phyloP scores from a whole-genome alignment of 805 yeast species.

The Candida qinlingensis region DNA sequence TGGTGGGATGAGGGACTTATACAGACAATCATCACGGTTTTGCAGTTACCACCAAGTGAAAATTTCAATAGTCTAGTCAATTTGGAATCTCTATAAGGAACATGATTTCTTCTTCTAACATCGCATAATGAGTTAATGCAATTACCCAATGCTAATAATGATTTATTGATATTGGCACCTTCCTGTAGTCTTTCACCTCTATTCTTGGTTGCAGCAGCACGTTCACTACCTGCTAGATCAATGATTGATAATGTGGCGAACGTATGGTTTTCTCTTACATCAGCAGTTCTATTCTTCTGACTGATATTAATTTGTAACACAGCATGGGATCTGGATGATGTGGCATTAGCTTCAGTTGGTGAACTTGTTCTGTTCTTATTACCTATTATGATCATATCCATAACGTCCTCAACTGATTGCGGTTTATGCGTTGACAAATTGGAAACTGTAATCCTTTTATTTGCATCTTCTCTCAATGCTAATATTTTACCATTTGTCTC shows the following conservation, averaged over 20 bases:
- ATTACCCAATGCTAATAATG: conserved; percentile 84
- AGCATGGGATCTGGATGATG: conserved; percentile 91
- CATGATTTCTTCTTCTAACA: conserved; percentile 58
- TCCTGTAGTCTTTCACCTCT: conserved; percentile 77
- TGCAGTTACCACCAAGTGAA: conserved; percentile 90
- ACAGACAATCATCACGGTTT: conserved; percentile 94
- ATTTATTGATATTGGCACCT: conserved; percentile 91
- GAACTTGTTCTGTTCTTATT: conserved; percentile 75
- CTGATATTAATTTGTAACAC: conserved; percentile 76
- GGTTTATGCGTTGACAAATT: conserved; percentile 66
- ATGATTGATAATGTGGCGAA: conserved; percentile 81
- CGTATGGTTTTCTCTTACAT: conserved; percentile 59
- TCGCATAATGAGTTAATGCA: conserved; percentile 91
- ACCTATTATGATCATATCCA: conserved; percentile 71
- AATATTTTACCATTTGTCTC: conserved; percentile 40
- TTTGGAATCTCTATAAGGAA: conserved; percentile 90
- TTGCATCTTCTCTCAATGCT: conserved; percentile 66
- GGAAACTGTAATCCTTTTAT: conserved; percentile 60
- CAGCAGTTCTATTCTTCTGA: conserved; percentile 56
- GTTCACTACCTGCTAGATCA: conserved; percentile 92
- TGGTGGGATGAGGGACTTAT: conserved; percentile 82
- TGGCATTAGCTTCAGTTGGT: conserved; percentile 86
- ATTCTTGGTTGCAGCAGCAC: conserved; percentile 87
- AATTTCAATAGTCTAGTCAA: conserved; percentile 81
- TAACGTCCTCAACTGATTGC: conserved; percentile 58